These are phyloP conservation scores for Cercospora citrullina DNA, from an alignment of 2,329 filamentous ascomycete species.

Conservation along the genomic window DNA sequence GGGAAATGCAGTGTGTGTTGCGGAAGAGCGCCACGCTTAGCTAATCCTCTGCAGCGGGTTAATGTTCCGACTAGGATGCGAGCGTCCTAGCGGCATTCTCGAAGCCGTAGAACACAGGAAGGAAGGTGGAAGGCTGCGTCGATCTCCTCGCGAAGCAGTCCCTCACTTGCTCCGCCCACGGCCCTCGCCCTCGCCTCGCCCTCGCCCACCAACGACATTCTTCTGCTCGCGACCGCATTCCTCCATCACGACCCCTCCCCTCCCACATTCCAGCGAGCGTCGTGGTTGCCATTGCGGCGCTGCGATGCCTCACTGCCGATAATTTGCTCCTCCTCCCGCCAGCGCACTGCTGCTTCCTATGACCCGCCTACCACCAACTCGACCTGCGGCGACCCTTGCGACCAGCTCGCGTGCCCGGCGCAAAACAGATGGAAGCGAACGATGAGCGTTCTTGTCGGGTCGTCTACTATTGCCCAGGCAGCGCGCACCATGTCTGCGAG, in stretches of 20 bases:
- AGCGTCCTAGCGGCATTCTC: not conserved
- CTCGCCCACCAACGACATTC: not conserved
- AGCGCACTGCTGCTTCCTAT: not conserved
- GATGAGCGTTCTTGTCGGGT: conserved; percentile 34
- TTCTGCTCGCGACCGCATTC: not conserved
- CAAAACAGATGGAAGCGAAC: conserved; percentile 36
- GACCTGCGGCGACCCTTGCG: not conserved
- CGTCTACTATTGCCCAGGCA: conserved; percentile 36
- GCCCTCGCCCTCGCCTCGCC: not conserved
- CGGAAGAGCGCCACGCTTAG: not conserved
- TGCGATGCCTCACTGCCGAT: conserved; percentile 10
- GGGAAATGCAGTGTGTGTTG: not conserved
- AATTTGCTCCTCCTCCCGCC: conserved; percentile 15
- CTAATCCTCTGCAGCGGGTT: not conserved
- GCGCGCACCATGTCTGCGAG: conserved; percentile 28
- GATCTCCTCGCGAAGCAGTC: not conserved
- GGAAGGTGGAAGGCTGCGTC: not conserved
- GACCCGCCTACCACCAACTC: not conserved
- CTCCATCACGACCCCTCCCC: conserved; percentile 16
- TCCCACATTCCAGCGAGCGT: conserved; percentile 11
- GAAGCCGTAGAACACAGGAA: not conserved
- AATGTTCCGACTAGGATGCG: not conserved
- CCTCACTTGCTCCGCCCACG: not conserved
- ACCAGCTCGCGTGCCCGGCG: conserved; percentile 14
- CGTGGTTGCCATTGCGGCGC: conserved; percentile 17